Conservation (phyloP, 331 rosid genomes). For the Cucumis variabilis region DNA sequence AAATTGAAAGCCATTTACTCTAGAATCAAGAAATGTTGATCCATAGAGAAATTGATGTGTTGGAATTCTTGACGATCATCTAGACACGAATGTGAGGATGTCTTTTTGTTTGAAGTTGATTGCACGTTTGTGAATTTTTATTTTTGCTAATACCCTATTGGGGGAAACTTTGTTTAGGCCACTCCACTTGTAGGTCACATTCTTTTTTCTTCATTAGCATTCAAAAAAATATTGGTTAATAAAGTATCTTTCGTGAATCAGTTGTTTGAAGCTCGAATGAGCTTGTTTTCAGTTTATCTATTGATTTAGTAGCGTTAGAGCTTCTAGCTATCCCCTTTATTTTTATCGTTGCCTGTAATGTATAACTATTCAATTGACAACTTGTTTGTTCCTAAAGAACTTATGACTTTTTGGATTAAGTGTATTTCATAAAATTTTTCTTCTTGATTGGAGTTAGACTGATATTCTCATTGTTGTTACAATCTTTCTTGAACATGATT, state of each 20-base stretch:
- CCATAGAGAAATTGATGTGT: not conserved
- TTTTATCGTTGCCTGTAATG: not conserved
- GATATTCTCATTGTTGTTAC: not conserved
- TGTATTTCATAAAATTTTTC: not conserved
- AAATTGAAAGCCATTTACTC: not conserved
- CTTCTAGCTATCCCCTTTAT: not conserved
- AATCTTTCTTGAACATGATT: not conserved
- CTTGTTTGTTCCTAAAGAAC: not conserved
- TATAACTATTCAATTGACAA: not conserved
- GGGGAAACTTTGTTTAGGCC: not conserved
- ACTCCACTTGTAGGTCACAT: not conserved
- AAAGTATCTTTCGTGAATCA: not conserved
- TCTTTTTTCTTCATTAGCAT: not conserved
- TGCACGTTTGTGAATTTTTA: not conserved
- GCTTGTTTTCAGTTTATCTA: not conserved
- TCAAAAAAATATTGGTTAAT: not conserved
- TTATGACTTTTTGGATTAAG: not conserved
- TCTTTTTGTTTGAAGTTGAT: not conserved
- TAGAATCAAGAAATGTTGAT: not conserved
- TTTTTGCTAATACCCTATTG: not conserved
- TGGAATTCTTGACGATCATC: conserved; percentile 1
- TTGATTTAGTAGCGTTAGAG: conserved; percentile 8
- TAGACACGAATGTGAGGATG: conserved; percentile 4
- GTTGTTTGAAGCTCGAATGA: not conserved
- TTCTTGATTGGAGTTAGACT: not conserved